Evolutionary conservation across 2,329 filamentous ascomycete genomes (phyloP), one percentile per base, ranked within the genome.

Genomic region (Dothistroma septosporum): DNA sequence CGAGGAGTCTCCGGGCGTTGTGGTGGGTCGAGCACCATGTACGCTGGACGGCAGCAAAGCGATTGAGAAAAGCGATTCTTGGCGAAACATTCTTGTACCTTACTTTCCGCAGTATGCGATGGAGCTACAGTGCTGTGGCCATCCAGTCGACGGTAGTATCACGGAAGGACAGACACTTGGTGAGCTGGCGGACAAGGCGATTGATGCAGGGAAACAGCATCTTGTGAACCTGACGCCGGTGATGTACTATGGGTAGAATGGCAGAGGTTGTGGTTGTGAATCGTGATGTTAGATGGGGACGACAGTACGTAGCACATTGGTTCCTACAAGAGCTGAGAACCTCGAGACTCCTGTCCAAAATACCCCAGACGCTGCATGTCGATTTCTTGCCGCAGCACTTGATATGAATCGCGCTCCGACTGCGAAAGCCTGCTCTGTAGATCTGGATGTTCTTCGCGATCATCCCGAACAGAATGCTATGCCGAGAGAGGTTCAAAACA

Each of bases 81-180:
- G 65, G 65, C 60, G 65, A 32, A 63, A 64, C 16, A 32, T 67
- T 8, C 41, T 67, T 11, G 58, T 67, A 19, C 65, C 65, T 10
- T 61, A 63, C 21, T 53, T 64, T 55, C 63, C 65, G 8, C 55
- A 61, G n/a, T 57, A 65, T 53, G 44, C 55, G 11, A 22, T 67
- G 44, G 63, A 67, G 46, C 41, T 67, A 35, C 65, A 67, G 21
- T 67, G 64, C 44, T 67, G 65, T 31, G 65, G 65, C 10, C 64
- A 63, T 56, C 60, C 63, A 44, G 64, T 67, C 19, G 59, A 63
- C 55, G 63, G 60, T 46, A 57, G 47, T 22, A 61, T 62, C n/a
- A 55, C 48, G 8, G 53, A 53, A 4, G 58, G 46, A 11, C 58
- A 58, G 19, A 67, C 65, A 11, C 46, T 67, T 53, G 65, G 65